phyloP scores from a whole-genome alignment of 2,329 filamentous ascomycete species.

The Fusarium pseudoanthophilum region DNA sequence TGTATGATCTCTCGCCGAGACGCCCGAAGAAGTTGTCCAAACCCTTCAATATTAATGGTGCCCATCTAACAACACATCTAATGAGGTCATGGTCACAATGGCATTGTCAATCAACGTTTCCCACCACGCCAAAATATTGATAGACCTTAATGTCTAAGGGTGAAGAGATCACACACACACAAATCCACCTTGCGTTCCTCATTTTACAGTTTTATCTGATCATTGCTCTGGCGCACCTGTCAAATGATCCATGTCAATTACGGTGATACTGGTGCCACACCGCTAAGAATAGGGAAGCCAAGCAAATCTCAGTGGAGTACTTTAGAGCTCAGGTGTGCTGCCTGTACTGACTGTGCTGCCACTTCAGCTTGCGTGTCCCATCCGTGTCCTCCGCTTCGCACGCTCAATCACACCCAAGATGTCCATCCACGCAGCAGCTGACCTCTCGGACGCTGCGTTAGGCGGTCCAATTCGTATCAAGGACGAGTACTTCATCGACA shows the following conservation, averaged over 20 bases:
- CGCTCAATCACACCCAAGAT: slow-evolving; percentile 15
- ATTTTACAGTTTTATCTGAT: not conserved
- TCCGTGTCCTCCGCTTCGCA: slow-evolving; percentile 30
- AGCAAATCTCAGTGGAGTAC: slow-evolving; percentile 28
- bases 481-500: slow-evolving; percentile 49
- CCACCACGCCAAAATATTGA: not conserved
- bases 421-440: slow-evolving; percentile 44
- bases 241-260: not conserved
- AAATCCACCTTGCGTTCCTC: not conserved
- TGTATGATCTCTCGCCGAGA: not conserved
- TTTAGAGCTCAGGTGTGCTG: not conserved
- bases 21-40: no score
- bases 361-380: slow-evolving; percentile 27
- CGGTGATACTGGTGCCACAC: not conserved
- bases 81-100: not conserved
- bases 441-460: slow-evolving; percentile 50
- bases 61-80: not conserved
- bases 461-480: slow-evolving; percentile 47
- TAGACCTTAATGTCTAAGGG: not conserved
- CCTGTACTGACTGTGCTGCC: not conserved
- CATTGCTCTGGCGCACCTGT: not conserved
- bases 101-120: not conserved
- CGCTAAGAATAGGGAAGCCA: slow-evolving; percentile 25
- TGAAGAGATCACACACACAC: no score
- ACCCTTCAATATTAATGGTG: not conserved